Conservation (phyloP, 352 stramenopile genomes). For the Globisporangium sylvaticum region DNA sequence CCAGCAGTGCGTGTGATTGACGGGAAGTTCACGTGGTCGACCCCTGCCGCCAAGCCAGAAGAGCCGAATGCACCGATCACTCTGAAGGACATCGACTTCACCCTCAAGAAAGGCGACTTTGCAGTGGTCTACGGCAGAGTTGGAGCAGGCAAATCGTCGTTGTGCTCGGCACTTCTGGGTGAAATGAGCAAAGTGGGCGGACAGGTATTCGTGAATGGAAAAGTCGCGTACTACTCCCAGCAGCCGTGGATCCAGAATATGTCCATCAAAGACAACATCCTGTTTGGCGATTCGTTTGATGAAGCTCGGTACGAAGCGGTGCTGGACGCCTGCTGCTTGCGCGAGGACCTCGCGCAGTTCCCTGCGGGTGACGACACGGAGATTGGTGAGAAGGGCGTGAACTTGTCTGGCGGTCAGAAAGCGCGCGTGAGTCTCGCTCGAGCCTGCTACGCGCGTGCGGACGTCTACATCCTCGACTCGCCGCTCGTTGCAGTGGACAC, state of each 20-base stretch:
- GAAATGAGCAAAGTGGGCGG: slow-evolving; percentile 80
- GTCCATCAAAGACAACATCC: slow-evolving; percentile 91
- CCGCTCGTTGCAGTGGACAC: no score
- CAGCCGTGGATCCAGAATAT: slow-evolving; percentile 94
- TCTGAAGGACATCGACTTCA: slow-evolving; percentile 36
- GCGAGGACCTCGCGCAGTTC: no score
- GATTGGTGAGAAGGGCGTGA: no score
- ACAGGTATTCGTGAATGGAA: slow-evolving; percentile 34
- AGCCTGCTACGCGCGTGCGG: no score
- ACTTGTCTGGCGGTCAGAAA: no score
- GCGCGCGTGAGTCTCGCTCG: no score
- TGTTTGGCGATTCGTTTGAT: slow-evolving; percentile 81
- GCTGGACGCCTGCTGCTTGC: slow-evolving; percentile 74
- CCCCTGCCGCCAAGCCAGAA: slow-evolving; percentile 11
- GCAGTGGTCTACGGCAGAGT: slow-evolving; percentile 47
- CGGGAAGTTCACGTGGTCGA: slow-evolving; percentile 19
- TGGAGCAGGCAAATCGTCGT: slow-evolving; percentile 52
- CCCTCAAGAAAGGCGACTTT: slow-evolving; percentile 40
- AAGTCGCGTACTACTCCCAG: slow-evolving; percentile 74
- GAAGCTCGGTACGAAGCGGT: slow-evolving; percentile 42
- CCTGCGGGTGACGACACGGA: no score
- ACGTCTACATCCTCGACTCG: no score
- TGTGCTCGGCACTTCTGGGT: slow-evolving; percentile 47
- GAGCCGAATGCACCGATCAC: neutral
- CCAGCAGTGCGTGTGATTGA: neutral